Percentiles rank a stretch among this genome's conserved stretches.
These are phyloP conservation scores for Leishmania martiniquensis DNA, from an alignment of 208 protist genomes.

Conservation along the genomic window DNA sequence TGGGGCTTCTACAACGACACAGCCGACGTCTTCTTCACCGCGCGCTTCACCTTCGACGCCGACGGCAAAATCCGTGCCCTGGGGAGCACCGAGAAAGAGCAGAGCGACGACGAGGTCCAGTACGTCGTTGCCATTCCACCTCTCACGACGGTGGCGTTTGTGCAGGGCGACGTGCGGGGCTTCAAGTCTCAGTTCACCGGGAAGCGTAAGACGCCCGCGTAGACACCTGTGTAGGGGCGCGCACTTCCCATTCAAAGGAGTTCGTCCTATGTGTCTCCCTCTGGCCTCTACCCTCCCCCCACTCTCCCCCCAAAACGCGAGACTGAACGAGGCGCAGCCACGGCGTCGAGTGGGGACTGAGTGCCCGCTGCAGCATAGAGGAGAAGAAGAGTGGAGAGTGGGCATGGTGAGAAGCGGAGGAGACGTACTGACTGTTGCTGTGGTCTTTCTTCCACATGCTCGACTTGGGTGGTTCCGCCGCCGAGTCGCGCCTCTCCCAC, in stretches of 20 bases:
- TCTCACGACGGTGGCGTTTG: slow-evolving; percentile 50
- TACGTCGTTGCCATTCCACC: slow-evolving; percentile 44
- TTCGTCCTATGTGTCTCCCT: background rate
- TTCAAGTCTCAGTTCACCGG: slow-evolving; percentile 55
- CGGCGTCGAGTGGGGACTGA: background rate
- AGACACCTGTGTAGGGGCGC: slow-evolving; percentile 2
- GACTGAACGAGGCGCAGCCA: background rate
- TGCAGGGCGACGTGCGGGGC: slow-evolving; percentile 46
- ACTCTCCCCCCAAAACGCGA: background rate
- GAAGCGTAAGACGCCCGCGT: slow-evolving; percentile 12
- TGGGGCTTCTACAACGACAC: slow-evolving; percentile 84
- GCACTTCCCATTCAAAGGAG: background rate
- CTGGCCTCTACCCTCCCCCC: no score
- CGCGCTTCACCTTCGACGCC: slow-evolving; percentile 22
- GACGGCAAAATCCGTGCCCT: slow-evolving; percentile 12
- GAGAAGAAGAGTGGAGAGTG: background rate
- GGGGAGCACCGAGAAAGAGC: slow-evolving; percentile 23
- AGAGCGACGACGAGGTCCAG: slow-evolving; percentile 25
- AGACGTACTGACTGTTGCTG: background rate
- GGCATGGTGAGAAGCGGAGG: background rate
- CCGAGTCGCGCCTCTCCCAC: background rate
- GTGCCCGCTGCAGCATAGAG: background rate
- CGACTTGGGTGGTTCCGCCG: background rate
- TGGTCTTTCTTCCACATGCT: background rate
- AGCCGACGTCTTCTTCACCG: slow-evolving; percentile 15